Evolutionary conservation across 148 eudicot species (phyloP), one percentile per base, ranked within the genome.

Genomic region (Rhododendron griersonianum): DNA sequence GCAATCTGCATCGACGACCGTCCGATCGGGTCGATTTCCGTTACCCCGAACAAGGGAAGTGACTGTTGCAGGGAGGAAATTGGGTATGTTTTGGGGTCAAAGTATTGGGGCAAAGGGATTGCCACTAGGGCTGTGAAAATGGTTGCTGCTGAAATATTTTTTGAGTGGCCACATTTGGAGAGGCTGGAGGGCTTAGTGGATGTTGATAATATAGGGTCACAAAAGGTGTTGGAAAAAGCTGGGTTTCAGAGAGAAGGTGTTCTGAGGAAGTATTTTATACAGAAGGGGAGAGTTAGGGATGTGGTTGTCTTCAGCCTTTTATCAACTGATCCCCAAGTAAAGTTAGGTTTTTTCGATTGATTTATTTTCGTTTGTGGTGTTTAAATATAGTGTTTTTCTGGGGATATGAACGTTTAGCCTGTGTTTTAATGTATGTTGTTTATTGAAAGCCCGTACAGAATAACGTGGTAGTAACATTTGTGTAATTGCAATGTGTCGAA

Each of bases 71-170:
- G 86, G 59, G 90, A 47, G 11, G 89, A 89, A 78, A 21, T 88
- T 14, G 92, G 92, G 15, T 90, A 89, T 59, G 81, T 73, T 45
- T 37, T 90, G 18, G 88, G 87, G 0, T 73, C 76, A 2, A 78
- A 84, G 74, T 86, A 87, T 50, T 90, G 92, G 92, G 89, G 92
- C 0, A 87, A 69, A 82, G 90, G 92, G 71, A 86, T 90, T 10
- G 87, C 45, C 19, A 73, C 89, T 7, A 53, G 61, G 65, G 89
- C 87, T 0, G 87, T 87, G 63, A 69, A 87, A 50, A 87, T 89
- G 87, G 92, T 63, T 59, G 85, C 71, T 67, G 55, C 78, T 0
- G 19, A 82, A 2, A 39, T 90, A 7, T 87, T 89, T 53, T 7
- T 21, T 3, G 88, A 86, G 84, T 86, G 89, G 90, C 76, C 69